Percentiles rank a stretch among this genome's conserved stretches.
Evolutionary conservation across 2,329 filamentous ascomycete species (phyloP).

Genomic region (Tolypocladium album): DNA sequence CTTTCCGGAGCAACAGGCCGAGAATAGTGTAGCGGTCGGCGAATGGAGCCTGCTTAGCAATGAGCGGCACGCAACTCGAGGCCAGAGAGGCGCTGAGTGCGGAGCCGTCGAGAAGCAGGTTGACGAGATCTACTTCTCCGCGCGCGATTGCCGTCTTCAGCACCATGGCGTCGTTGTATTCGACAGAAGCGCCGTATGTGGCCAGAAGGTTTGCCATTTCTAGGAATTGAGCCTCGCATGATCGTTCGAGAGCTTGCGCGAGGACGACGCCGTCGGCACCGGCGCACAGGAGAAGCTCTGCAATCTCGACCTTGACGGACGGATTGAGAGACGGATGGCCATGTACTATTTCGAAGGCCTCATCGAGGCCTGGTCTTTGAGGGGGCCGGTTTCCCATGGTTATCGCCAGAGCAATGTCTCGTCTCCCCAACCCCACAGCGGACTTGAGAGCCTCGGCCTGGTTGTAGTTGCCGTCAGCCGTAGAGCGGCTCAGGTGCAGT

Average conservation of each 20-base stretch:
- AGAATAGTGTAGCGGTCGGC: constrained; percentile 36
- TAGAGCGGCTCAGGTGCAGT: constrained; percentile 37
- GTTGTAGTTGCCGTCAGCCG: constrained; percentile 42
- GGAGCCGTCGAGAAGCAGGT: constrained; percentile 33
- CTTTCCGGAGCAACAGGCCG: constrained; percentile 35
- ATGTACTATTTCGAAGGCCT: constrained; percentile 38
- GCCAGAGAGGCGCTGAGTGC: constrained; percentile 32
- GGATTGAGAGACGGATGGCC: constrained; percentile 33
- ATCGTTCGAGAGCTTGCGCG: constrained; percentile 35
- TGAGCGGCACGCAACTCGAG: constrained; percentile 36
- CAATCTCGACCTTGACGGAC: constrained; percentile 38
- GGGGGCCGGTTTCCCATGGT: constrained; percentile 43
- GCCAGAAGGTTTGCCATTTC: constrained; percentile 45
- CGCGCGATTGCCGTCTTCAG: constrained; percentile 35
- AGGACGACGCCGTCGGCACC: constrained; percentile 43
- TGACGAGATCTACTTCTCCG: constrained; percentile 34
- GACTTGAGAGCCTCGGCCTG: constrained; percentile 39
- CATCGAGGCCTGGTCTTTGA: constrained; percentile 32
- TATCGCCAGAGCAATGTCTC: constrained; percentile 45
- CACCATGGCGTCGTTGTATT: constrained; percentile 38
- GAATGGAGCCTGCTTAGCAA: constrained; percentile 34
- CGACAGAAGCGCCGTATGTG: constrained; percentile 41
- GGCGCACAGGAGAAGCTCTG: constrained; percentile 46
- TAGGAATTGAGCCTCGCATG: constrained; percentile 37
- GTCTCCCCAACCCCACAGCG: constrained; percentile 35